These are phyloP conservation scores for Amauroascus verrucosus DNA, from an alignment of 2,329 filamentous ascomycete species.

Conservation along the genomic window DNA sequence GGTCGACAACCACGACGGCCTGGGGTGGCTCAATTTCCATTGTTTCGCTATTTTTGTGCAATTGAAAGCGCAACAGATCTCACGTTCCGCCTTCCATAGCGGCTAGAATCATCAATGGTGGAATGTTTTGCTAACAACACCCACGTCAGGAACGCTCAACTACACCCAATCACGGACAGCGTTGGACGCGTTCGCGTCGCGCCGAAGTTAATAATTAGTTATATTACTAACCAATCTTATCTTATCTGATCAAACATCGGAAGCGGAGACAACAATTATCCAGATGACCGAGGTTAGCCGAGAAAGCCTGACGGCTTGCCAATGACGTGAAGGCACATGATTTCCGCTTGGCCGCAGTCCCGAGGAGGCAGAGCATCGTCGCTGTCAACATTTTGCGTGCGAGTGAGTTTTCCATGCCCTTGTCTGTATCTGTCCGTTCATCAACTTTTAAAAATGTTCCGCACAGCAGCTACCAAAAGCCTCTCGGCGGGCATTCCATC, in stretches of 20 bases:
- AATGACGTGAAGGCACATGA: conserved; percentile 13
- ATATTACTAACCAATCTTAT: background rate
- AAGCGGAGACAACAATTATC: background rate
- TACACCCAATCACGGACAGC: background rate
- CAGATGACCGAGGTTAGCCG: conserved; percentile 25
- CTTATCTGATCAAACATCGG: background rate
- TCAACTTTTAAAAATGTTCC: conserved; percentile 25
- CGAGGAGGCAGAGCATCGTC: background rate
- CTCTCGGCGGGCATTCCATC: conserved; percentile 26
- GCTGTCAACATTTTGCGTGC: background rate
- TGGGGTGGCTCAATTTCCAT: conserved; percentile 37
- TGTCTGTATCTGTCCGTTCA: background rate
- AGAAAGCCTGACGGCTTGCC: conserved; percentile 20
- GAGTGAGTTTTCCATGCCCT: background rate
- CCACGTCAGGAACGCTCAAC: background rate
- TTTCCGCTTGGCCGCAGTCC: conserved; percentile 3
- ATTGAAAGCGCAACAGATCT: background rate
- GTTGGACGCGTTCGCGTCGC: conserved; percentile 10
- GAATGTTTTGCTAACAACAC: background rate
- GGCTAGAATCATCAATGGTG: background rate
- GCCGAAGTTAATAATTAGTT: conserved; percentile 3
- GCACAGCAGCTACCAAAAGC: conserved; percentile 25
- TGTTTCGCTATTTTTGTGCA: conserved; percentile 13
- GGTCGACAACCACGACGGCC: conserved; percentile 57
- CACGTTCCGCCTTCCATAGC: background rate